Evolutionary conservation across 2,329 filamentous ascomycete species (phyloP).

Genomic region (Scedosporium dehoogii): DNA sequence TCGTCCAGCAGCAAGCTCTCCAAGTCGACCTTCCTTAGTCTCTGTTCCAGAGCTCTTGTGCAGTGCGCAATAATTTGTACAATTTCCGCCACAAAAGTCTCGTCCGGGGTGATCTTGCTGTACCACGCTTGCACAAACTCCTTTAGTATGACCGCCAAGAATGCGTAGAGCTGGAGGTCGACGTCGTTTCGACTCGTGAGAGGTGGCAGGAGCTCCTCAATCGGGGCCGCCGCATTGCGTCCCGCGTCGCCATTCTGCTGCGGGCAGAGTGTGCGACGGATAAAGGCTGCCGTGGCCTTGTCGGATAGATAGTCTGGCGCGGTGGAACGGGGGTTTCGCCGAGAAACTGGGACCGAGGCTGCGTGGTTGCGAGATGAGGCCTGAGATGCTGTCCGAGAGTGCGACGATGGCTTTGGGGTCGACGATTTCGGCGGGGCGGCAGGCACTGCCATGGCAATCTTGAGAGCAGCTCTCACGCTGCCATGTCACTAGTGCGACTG

Average conservation of each 20-base stretch:
- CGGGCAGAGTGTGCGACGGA: conserved; percentile 77
- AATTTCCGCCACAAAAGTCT: conserved; percentile 77
- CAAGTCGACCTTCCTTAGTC: conserved; percentile 71
- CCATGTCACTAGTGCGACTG: background rate
- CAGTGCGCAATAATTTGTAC: conserved; percentile 88
- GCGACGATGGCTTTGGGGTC: conserved; percentile 7
- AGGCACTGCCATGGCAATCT: background rate
- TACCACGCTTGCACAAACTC: conserved; percentile 95
- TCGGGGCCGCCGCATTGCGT: conserved; percentile 37
- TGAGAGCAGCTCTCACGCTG: background rate
- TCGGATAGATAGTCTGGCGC: conserved; percentile 54
- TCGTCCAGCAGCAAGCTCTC: conserved; percentile 80
- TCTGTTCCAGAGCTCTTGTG: conserved; percentile 77
- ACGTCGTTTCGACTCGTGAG: conserved; percentile 91
- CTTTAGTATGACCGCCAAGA: conserved; percentile 79
- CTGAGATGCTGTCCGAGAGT: conserved; percentile 7
- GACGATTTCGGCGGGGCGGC: conserved; percentile 1
- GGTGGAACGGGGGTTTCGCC: conserved; percentile 23
- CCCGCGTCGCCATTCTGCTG: conserved; percentile 50
- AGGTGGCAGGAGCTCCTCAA: conserved; percentile 77
- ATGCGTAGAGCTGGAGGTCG: conserved; percentile 78
- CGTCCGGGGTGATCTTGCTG: conserved; percentile 80
- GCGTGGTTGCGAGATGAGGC: conserved; percentile 9
- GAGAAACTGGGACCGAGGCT: conserved; percentile 15
- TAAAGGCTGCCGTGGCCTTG: conserved; percentile 67